Percentiles rank a stretch among this genome's conserved stretches.
Evolutionary conservation across 257 asterid species (phyloP).

Genomic region (Galeopsis tetrahit): DNA sequence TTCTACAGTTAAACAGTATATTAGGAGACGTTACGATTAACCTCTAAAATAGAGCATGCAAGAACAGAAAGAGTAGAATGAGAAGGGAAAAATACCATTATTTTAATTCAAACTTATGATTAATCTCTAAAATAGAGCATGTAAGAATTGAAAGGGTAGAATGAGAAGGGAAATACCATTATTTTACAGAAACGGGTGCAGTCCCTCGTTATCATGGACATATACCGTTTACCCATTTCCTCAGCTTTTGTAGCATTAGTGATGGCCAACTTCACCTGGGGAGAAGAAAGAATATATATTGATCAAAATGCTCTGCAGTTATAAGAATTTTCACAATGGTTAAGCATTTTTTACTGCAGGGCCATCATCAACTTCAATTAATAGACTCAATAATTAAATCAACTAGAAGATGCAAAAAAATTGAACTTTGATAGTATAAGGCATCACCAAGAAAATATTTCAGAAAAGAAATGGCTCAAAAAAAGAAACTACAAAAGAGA

Average conservation of each 20-base stretch:
- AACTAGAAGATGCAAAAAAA: not conserved
- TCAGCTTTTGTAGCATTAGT: constrained; percentile 62
- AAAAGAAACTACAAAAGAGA: constrained; percentile 3
- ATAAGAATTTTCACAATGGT: constrained; percentile 21
- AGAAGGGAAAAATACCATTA: constrained; percentile 62
- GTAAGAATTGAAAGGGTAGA: not conserved
- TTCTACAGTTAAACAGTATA: constrained; percentile 46
- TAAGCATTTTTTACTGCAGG: constrained; percentile 6
- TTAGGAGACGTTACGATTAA: constrained; percentile 26
- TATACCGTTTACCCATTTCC: constrained; percentile 72
- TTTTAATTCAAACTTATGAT: constrained; percentile 33
- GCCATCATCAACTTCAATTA: constrained; percentile 4
- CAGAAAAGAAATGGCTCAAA: constrained; percentile 1
- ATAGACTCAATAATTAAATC: constrained; percentile 15
- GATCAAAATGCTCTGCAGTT: constrained; percentile 22
- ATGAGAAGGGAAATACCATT: constrained; percentile 58
- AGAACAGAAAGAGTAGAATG: constrained; percentile 5
- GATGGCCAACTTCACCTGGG: constrained; percentile 73
- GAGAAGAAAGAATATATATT: constrained; percentile 19
- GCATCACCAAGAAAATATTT: not conserved
- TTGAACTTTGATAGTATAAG: not conserved
- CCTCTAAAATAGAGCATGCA: constrained; percentile 9
- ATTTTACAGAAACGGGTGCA: constrained; percentile 93
- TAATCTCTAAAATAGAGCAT: constrained; percentile 10
- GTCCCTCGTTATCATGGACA: constrained; percentile 83